A percentile compares a stretch with the other conserved stretches of the same genome.
Conservation (phyloP, 2,329 filamentous ascomycete genomes). For the Alternaria angustiovoidea region DNA sequence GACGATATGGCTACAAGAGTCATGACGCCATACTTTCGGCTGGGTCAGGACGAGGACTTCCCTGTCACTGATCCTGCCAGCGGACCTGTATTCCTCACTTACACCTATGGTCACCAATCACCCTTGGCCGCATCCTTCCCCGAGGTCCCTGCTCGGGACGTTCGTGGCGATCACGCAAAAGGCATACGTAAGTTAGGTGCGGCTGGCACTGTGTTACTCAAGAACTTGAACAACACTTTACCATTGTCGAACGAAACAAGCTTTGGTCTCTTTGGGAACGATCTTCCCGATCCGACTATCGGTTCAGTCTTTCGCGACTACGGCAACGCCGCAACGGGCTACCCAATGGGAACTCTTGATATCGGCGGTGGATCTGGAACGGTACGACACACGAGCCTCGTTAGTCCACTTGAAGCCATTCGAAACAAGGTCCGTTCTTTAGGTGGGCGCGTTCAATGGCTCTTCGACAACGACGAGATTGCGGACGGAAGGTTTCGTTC, state of each 20-base stretch:
- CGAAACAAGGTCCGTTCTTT: conserved; percentile 36
- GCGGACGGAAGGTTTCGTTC: conserved; percentile 32
- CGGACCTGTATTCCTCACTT: too few species aligned
- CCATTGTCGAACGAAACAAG: conserved; percentile 58
- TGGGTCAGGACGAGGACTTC: conserved; percentile 50
- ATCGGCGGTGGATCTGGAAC: conserved; percentile 55
- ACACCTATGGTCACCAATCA: too few species aligned
- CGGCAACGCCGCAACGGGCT: conserved; percentile 25
- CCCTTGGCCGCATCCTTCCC: too few species aligned
- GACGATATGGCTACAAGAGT: conserved; percentile 58
- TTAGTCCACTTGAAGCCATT: conserved; percentile 54
- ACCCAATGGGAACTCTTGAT: conserved; percentile 55
- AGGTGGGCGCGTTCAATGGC: conserved; percentile 56
- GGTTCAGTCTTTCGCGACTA: conserved; percentile 48
- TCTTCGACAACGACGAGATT: conserved; percentile 51
- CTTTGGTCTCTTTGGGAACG: conserved; percentile 60
- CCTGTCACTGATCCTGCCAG: conserved; percentile 16
- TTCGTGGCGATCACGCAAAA: too few species aligned
- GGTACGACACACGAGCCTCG: conserved; percentile 50
- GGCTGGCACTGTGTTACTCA: conserved; percentile 54
- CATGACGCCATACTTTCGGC: conserved; percentile 56
- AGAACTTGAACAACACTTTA: conserved; percentile 58
- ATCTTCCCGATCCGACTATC: conserved; percentile 57
- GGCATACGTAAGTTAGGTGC: conserved; percentile 52
- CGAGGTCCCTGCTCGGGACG: too few species aligned